Base-by-base conservation (phyloP, 2,329 filamentous ascomycete genomes). In the Truncatella angustata region DNA sequence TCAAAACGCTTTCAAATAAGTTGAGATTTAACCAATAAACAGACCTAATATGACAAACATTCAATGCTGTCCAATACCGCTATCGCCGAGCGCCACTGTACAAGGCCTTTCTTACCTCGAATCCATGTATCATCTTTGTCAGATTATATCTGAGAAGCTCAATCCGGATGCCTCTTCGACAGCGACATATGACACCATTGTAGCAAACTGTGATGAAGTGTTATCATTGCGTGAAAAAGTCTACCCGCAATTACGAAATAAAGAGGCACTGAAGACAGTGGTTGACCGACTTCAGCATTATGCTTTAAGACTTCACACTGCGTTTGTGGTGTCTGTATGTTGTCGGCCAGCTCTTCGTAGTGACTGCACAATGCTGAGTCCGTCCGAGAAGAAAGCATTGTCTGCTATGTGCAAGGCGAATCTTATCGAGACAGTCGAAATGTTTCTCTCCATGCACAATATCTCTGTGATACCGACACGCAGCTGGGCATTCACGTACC, bases 401-500 rank as follows among this genome's bases (percentile, higher is more conserved):
- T 79, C 80, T 2, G 76, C 80, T 24, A 77, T 78, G 52, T 87
- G 84, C 71, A 85, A 84, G 62, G 68, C 72, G 14, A 86, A 85
- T 60, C 70, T 87, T 23, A 81, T 81, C 5, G 82, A 86, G 62
- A 86, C 83, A 11, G 83, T 87, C 10, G 78, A 81, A 36, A 87
- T 86, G 83, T 87, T 86, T 61, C 70, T 87, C 20, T 81, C 83
- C 14, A 87, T 87, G 84, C 83, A 87, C 64, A 83, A 85, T 56
- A 70, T 87, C 26, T 86, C 82, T 2, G 80, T 84, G 7, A 86
- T 86, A 43, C 84, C 84, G 1, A 87, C 84, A 0, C 73, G 84
- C 23, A 86, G 81, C 52, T 87, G 84, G 84, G 83, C 84, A 0
- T 86, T 86, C 55, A 87, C 84, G 1, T 86, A 86, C 53, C 82